Evolutionary conservation across 1,284 basidiomycete species (phyloP), one percentile per base, ranked within the genome.

Genomic region (Pyrrhoderma lamaoense): DNA sequence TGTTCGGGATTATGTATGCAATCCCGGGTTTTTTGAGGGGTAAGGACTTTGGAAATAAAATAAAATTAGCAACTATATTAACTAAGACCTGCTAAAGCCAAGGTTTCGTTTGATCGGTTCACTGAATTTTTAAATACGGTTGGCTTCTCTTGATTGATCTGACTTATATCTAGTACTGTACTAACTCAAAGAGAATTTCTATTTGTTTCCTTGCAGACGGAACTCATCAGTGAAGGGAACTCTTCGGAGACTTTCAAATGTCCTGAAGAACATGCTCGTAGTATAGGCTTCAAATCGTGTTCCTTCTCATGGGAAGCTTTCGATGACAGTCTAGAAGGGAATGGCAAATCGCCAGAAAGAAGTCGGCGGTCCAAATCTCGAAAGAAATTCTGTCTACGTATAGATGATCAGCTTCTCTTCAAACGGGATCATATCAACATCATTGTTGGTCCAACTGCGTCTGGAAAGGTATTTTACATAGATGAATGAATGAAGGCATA

Each of bases 401-500:
- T 54, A 23, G 53, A 54, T 42, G 43, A 31, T 19, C 44, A 50
- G 19, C 37, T 54, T 16, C n/a, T 16, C 1, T 54, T 54, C 37
- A 38, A 51, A 31, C 35, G 35, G n/a, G 53, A 48, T 13, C 16
- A 44, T 8, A 46, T 54, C 31, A 54, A 54, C 27, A 25, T 54
- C 38, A 54, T 54, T 16, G 44, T 54, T 19, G 53, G 53, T 9
- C 53, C 53, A 11, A 54, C 53, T 8, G 53, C 48, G 2, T 50
- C 53, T 1, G 53, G 53, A 31, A 54, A 54, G 49, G 53, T 54
- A 18, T 37, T 21, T 18, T 14, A 37, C 11, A 5, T 11, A 31
- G 27, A 31, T 31, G 27, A 31, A 31, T 11, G 27, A 31, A 31
- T 31, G n/a, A n/a, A n/a, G n/a, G n/a, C n/a, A n/a, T n/a, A n/a